Evolutionary conservation across 2,329 filamentous ascomycete species (phyloP).

Genomic region (Madurella mycetomatis): DNA sequence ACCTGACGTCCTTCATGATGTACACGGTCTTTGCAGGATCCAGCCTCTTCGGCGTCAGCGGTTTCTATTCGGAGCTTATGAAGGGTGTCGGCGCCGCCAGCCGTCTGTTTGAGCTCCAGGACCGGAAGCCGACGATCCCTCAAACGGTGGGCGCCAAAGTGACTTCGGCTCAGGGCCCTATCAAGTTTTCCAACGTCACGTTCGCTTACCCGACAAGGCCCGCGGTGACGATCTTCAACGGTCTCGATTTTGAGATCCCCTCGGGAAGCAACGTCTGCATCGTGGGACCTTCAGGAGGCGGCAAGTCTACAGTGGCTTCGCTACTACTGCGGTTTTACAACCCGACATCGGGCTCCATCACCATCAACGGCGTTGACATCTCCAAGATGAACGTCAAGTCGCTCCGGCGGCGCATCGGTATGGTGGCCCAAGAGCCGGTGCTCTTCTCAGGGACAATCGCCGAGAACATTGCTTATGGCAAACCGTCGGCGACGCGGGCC

Average conservation of each 20-base stretch:
- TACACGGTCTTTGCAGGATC: slow-evolving; percentile 85
- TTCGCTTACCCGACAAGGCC: slow-evolving; percentile 95
- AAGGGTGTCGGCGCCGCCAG: slow-evolving; percentile 97
- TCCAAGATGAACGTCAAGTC: slow-evolving; percentile 88
- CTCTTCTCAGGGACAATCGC: slow-evolving; percentile 81
- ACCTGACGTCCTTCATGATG: slow-evolving; percentile 96
- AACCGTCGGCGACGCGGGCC: slow-evolving; percentile 67
- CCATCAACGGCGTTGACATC: slow-evolving; percentile 81
- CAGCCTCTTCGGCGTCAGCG: slow-evolving; percentile 87
- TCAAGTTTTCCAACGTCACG: slow-evolving; percentile 77
- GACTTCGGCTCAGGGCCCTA: slow-evolving; percentile 77
- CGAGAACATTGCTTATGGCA: slow-evolving; percentile 89
- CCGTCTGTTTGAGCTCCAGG: slow-evolving; percentile 90
- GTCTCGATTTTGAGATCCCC: slow-evolving; percentile 84
- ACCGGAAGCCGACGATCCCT: slow-evolving; percentile 80
- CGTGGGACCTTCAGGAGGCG: slow-evolving; percentile 91
- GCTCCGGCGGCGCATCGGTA: slow-evolving; percentile 83
- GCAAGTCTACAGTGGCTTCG: slow-evolving; percentile 94
- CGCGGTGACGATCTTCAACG: slow-evolving; percentile 85
- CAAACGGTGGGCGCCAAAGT: slow-evolving; percentile 79
- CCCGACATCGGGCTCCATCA: slow-evolving; percentile 70
- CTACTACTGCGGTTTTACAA: slow-evolving; percentile 88
- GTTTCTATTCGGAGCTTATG: slow-evolving; percentile 98
- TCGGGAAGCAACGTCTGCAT: slow-evolving; percentile 94
- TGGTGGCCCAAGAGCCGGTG: slow-evolving; percentile 94